Percentiles rank a stretch among this genome's conserved stretches.
These are phyloP conservation scores for Geranomyces variabilis DNA, from an alignment of 192 early-diverging fungal genomes.

Conservation along the genomic window DNA sequence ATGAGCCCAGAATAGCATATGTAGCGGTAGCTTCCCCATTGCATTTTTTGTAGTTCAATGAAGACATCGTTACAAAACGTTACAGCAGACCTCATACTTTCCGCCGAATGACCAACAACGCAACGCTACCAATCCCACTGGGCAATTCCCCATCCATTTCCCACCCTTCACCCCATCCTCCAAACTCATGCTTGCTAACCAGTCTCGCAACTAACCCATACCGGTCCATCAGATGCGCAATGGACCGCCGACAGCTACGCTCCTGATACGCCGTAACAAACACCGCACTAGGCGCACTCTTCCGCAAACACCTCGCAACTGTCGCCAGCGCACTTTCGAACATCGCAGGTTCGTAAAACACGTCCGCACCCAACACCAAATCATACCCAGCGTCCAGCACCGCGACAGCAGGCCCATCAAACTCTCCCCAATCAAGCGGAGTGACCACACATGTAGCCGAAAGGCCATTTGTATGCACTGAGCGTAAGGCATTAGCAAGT, in stretches of 20 bases:
- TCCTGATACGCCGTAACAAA: slow-evolving; percentile 80
- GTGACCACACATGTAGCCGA: slow-evolving; percentile 3
- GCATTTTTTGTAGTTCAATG: too few species aligned
- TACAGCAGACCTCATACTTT: too few species aligned
- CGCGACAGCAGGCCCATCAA: background rate
- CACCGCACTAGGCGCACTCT: slow-evolving; percentile 30
- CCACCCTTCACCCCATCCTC: slow-evolving; percentile 22
- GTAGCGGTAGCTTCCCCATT: too few species aligned
- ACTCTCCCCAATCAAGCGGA: slow-evolving; percentile 26
- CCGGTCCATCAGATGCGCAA: slow-evolving; percentile 65
- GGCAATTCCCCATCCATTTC: background rate
- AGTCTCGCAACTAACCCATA: slow-evolving; percentile 48
- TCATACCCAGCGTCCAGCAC: slow-evolving; percentile 18
- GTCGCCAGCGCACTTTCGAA: slow-evolving; percentile 72
- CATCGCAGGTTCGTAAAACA: slow-evolving; percentile 46
- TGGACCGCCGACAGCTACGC: slow-evolving; percentile 64
- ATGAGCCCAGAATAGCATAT: too few species aligned
- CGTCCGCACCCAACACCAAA: slow-evolving; percentile 50
- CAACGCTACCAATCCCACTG: slow-evolving; percentile 22
- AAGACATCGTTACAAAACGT: too few species aligned
- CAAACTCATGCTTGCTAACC: slow-evolving; percentile 20
- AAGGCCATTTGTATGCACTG: slow-evolving; percentile 27
- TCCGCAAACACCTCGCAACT: slow-evolving; percentile 57
- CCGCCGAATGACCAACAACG: slow-evolving; percentile 11
- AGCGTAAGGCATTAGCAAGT: slow-evolving; percentile 39